Base-by-base conservation (phyloP, 1,139 yeast species). In the Torulaspora pretoriensis region DNA sequence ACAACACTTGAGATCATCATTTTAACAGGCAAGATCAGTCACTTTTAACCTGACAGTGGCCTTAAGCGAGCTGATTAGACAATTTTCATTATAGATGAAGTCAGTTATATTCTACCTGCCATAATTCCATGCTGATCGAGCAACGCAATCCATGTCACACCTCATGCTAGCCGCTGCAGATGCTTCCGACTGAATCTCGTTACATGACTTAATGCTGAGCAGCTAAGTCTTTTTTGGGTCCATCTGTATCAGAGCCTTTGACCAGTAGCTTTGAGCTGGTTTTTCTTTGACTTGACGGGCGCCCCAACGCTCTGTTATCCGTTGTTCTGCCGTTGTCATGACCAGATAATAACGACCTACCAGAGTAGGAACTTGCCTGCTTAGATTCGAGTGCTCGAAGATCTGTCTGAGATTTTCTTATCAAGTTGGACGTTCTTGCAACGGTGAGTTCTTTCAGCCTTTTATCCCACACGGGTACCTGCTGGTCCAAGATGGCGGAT, bases 401-500 rank as follows among this genome's bases (percentile, higher is more conserved):
- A 40, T 63, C 61, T 1, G 64, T 56, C 42, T 60, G 59, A 5
- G 66, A 63, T 41, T 57, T 62, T 17, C 56, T 48, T 4, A 61
- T 49, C 25, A 62, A 40, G 39, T 61, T 63, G 5, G 66, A 61
- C 31, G 51, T 56, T 38, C 61, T 56, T 7, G 72, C 84, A 60
- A 76, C 74, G 55, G 70, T 71, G 61, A 81, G 71, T 55, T 80
- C 85, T 34, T 71, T 71, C 52, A 85, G 70, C 54, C 86, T 73
- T 49, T 81, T 83, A 60, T 78, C 74, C 72, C 84, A 72, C 10
- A 70, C 68, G 5, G 88, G 86, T 7, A 83, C 83, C 49, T 80
- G 83, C 51, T 69, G 68, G 50, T 87, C 74, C 56, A 85, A 70
- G 47, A 74, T 70, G 65, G 80, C 74, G 56, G 83, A 90, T 51